phyloP scores from a whole-genome alignment of 2,329 filamentous ascomycete genomes.

The Ophiocordyceps unilateralis region DNA sequence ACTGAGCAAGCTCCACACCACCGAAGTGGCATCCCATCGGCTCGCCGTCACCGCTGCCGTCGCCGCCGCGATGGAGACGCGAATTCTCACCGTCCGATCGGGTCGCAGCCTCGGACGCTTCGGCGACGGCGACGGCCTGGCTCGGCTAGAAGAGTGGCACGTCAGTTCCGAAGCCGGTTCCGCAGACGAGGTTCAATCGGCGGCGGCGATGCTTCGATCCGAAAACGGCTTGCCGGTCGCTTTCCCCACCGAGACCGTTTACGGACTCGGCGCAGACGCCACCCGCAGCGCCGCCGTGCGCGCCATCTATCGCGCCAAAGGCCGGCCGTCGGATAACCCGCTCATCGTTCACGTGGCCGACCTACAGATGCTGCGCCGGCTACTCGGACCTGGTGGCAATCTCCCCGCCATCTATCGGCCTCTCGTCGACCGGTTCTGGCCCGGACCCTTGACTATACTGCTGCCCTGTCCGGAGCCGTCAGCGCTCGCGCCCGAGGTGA shows the following conservation, averaged over 20 bases:
- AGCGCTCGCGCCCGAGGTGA: slow-evolving; percentile 75
- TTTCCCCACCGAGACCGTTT: slow-evolving; percentile 96
- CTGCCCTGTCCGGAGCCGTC: slow-evolving; percentile 57
- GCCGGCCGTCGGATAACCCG: slow-evolving; percentile 82
- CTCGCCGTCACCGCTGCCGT: slow-evolving; percentile 1
- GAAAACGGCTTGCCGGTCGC: slow-evolving; percentile 61
- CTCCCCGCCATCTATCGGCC: slow-evolving; percentile 63
- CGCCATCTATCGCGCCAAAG: slow-evolving; percentile 88
- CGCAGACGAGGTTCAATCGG: slow-evolving; percentile 34
- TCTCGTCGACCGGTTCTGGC: slow-evolving; percentile 77
- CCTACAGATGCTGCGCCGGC: slow-evolving; percentile 50
- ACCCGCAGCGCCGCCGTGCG: slow-evolving; percentile 67
- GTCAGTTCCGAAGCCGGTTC: slow-evolving; percentile 14
- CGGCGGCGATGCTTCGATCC: slow-evolving; percentile 46
- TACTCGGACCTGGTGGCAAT: slow-evolving; percentile 30
- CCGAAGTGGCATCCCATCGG: too few relatives aligned
- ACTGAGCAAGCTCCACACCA: too few relatives aligned
- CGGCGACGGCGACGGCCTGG: slow-evolving; percentile 9
- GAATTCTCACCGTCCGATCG: slow-evolving; percentile 18
- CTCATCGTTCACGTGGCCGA: slow-evolving; percentile 87
- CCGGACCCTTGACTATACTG: slow-evolving; percentile 81
- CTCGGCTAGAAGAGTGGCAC: slow-evolving; percentile 25
- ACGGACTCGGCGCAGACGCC: slow-evolving; percentile 90
- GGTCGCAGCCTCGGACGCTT: slow-evolving; percentile 17
- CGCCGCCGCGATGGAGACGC: slow-evolving; percentile 19